Conservation (phyloP, 1,284 basidiomycete species). For the Ganoderma multipileum region DNA sequence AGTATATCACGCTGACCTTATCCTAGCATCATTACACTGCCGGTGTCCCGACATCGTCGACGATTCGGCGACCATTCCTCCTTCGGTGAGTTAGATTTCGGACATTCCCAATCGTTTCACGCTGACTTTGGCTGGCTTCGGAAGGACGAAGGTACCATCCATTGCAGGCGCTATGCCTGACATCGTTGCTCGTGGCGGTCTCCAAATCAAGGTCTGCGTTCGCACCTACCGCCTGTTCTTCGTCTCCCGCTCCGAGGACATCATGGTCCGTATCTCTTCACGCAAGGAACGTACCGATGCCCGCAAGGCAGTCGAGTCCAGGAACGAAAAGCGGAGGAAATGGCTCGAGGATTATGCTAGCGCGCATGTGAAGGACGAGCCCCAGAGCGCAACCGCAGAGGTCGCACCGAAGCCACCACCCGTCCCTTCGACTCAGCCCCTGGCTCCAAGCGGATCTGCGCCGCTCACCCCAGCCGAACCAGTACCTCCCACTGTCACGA, state of each 20-base stretch:
- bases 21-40: slow-evolving; percentile 58
- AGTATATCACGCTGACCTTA: not conserved
- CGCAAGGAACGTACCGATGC: slow-evolving; percentile 43
- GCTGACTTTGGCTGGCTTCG: not conserved
- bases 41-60: slow-evolving; percentile 51
- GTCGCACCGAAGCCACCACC: not conserved
- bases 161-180: slow-evolving; percentile 27
- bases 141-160: slow-evolving; percentile 27
- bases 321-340: slow-evolving; percentile 33
- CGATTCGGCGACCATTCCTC: slow-evolving; percentile 77
- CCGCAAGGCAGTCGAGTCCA: slow-evolving; percentile 29
- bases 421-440: not conserved
- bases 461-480: not conserved
- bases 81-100: slow-evolving; percentile 57
- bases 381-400: slow-evolving; percentile 9
- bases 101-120: not conserved
- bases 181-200: slow-evolving; percentile 54
- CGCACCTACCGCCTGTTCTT: slow-evolving; percentile 89
- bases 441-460: not conserved
- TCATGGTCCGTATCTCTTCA: slow-evolving; percentile 52
- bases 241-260: slow-evolving; percentile 76
- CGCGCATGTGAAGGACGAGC: slow-evolving; percentile 21
- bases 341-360: slow-evolving; percentile 42
- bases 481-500: not conserved
- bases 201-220: slow-evolving; percentile 87